Evolutionary conservation across 78 protist genomes (phyloP).

Genomic region (Guillardia theta): DNA sequence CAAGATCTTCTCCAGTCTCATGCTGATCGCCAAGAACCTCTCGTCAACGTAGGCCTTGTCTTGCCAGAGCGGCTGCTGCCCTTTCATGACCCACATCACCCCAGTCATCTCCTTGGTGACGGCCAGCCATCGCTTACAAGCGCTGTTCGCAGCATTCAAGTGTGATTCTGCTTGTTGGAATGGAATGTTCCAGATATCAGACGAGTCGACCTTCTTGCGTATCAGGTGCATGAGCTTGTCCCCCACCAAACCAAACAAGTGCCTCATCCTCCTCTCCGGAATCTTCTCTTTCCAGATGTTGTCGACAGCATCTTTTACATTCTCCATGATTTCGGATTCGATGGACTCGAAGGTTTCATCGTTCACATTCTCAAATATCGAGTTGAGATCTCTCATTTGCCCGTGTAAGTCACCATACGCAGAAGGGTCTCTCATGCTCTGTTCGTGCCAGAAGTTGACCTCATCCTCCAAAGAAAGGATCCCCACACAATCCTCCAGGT

Average conservation of each 20-base stretch:
- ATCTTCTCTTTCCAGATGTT: not conserved
- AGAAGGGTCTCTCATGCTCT: not conserved
- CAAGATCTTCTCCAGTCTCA: slow-evolving; percentile 21
- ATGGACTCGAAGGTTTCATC: not conserved
- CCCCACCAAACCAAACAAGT: not conserved
- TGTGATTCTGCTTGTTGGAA: not conserved
- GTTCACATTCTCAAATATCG: not conserved
- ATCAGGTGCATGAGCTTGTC: not conserved
- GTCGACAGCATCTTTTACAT: not conserved
- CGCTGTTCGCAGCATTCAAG: not conserved
- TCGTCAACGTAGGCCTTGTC: not conserved
- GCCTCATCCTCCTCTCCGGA: slow-evolving; percentile 40
- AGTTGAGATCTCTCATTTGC: not conserved
- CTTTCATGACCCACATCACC: not conserved
- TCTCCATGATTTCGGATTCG: not conserved
- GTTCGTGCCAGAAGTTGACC: not conserved
- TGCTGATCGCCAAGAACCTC: not conserved
- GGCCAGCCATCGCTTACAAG: not conserved
- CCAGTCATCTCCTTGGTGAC: slow-evolving; percentile 36
- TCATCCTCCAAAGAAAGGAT: not conserved
- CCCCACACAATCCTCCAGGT: not conserved
- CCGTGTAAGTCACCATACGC: not conserved
- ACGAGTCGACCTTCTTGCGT: not conserved
- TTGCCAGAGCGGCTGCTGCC: not conserved
- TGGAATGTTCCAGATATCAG: not conserved